These are phyloP conservation scores for Lachancea fermentati DNA, from an alignment of 805 yeast species.

Conservation along the genomic window DNA sequence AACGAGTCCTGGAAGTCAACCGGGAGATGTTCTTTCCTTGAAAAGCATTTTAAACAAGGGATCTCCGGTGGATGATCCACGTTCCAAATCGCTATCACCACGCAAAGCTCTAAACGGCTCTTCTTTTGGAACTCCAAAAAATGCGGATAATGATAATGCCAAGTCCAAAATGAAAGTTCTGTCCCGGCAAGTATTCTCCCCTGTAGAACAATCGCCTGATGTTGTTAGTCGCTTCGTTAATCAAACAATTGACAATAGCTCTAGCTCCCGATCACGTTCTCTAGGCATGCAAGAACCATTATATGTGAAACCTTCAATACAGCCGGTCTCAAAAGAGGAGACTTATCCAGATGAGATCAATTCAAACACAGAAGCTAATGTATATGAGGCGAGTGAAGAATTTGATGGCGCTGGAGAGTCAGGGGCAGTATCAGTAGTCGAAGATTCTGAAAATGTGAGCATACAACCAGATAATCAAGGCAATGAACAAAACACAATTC, in stretches of 20 bases:
- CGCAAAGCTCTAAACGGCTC: background rate
- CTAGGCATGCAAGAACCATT: background rate
- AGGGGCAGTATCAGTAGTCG: too few relatives aligned
- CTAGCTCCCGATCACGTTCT: background rate
- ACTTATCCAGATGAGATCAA: too few relatives aligned
- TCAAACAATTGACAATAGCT: background rate
- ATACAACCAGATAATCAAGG: background rate
- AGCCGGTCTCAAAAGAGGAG: too few relatives aligned
- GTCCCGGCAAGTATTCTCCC: background rate
- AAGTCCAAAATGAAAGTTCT: background rate
- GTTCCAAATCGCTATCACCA: background rate
- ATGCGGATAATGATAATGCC: background rate
- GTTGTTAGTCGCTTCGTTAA: background rate
- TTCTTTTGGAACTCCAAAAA: background rate
- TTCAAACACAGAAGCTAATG: too few relatives aligned
- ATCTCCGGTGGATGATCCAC: conserved; percentile 15
- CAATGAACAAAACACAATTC: background rate
- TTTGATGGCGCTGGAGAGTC: too few relatives aligned
- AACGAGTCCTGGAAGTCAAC: conserved; percentile 15
- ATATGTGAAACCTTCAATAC: too few relatives aligned
- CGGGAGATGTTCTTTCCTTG: conserved; percentile 17
- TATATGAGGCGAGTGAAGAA: too few relatives aligned
- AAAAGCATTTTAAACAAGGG: conserved; percentile 16
- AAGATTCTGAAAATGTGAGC: too few relatives aligned
- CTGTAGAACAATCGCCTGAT: background rate